Evolutionary conservation across 257 asterid species (phyloP), one percentile per base, ranked within the genome.

Genomic region (Plantago elongata): DNA sequence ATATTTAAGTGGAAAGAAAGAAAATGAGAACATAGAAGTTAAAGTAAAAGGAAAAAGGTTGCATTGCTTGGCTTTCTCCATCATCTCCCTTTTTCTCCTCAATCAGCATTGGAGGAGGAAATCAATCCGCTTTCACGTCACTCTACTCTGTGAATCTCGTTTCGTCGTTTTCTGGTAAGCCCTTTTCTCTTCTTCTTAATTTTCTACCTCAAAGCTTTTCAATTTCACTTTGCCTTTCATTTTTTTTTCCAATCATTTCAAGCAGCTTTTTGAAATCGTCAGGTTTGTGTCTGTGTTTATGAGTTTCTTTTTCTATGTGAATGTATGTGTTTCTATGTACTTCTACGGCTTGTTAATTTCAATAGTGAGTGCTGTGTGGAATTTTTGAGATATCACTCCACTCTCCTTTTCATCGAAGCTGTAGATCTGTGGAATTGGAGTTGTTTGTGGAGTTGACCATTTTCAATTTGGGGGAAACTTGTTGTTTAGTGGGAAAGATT

Each of bases 371-470:
- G 7, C 15, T 45, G 34, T 46, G 11, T 12, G 18, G 46, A 50
- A 27, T 54, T 13, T 30, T 11, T 54, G 4, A 18, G 58, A 37
- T 11, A 29, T 60, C n/a, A 9, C 29, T 42, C 17, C 13, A 10
- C 54, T 11, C 14, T 17, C 58, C 62, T 46, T 44, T 13, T 13
- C 45, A 13, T n/a, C 69, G 51, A 57, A 14, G 62, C 40, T 62
- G 27, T 61, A 76, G 80, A 79, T 79, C 82, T 76, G 77, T 61
- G 37, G 14, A 48, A 58, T 68, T 54, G 61, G 3, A 45, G 70
- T 52, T 62, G 69, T 67, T 69, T 50, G 18, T 57, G 65, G 45
- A 45, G 57, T 45, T 70, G 55, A 17, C 13, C 63, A 57, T 63
- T 70, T 62, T 34, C 9, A 17, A 4, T 44, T 57, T 64, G 22